Base-by-base conservation (phyloP, 495 filamentous ascomycete species). In the Alectoria sarmentosa region DNA sequence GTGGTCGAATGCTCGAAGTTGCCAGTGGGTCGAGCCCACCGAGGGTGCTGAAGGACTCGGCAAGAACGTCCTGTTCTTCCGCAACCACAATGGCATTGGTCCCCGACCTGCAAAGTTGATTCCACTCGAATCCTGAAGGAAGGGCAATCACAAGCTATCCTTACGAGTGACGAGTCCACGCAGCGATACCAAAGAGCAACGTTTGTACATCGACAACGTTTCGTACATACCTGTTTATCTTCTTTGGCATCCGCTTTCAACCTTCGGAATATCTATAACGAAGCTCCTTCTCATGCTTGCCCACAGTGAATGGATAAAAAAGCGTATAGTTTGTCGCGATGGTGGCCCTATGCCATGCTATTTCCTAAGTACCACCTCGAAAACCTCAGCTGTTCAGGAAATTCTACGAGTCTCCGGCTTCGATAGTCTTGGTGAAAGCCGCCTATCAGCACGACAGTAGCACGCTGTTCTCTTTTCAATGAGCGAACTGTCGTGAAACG, bases 71-170 rank as follows among this genome's bases (percentile, higher is more conserved):
- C 71, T 84, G 11, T 85, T 85, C 76, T 85, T 71, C 78, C 76
- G 81, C 65, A 85, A 85, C 81, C 79, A 82, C 66, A 98, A 96
- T 76, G 85, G 85, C 23, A 73, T 90, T 28, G 90, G 90, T 58
- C 73, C 83, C 58, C 78, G 82, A 70, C 89, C 90, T 8, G 60
- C 76, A 69, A 84, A 85, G 75, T 69, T 79, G 65, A 10, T 32
- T n/a, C 23, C 65, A 44, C 44, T 60, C 21, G 19, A 64, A 58
- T 54, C 49, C 38, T 56, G 30, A 59, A 61, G 56, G 39, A 36
- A 15, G 17, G 17, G 23, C 32, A 3, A 46, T 21, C 21, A 34
- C 34, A 9, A 41, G 28, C 4, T 21, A 58, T n/a, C 19, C 37
- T 41, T 39, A 54, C 36, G 36, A 59, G 48, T n/a, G 57, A 60